Conservation (phyloP, 345 rosid genomes). For the Eutrema heterophyllum region DNA sequence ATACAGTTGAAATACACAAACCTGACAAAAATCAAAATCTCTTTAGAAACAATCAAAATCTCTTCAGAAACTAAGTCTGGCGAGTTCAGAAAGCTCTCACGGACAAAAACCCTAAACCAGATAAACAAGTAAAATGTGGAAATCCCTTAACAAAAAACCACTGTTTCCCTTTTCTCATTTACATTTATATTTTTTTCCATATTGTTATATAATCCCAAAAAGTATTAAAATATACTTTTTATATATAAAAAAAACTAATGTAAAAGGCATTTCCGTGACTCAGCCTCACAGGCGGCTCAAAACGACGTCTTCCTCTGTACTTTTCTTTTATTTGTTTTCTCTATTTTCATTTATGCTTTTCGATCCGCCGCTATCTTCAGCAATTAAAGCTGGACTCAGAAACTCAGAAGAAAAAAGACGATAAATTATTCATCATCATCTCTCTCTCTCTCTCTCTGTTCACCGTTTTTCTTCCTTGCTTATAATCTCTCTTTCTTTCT, state of each 20-base stretch:
- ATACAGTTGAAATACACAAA: too few species aligned
- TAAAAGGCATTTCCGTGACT: constrained; percentile 28
- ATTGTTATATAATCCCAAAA: not conserved
- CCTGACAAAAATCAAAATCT: too few species aligned
- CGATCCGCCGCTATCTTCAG: constrained; percentile 35
- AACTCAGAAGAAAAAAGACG: constrained; percentile 26
- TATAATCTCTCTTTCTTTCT: not conserved
- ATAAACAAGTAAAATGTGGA: too few species aligned
- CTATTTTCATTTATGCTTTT: constrained; percentile 6
- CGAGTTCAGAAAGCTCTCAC: too few species aligned
- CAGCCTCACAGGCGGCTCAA: constrained; percentile 32
- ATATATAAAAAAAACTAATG: not conserved
- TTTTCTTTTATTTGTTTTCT: not conserved
- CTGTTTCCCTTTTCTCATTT: too few species aligned
- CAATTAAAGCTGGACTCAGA: constrained; percentile 30
- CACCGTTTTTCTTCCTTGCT: not conserved
- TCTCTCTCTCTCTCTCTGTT: constrained; percentile 7
- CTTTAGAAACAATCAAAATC: too few species aligned
- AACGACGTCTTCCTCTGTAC: constrained; percentile 25
- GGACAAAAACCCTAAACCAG: too few species aligned
- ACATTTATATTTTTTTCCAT: not conserved
- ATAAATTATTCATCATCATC: constrained; percentile 20
- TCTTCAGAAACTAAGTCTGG: too few species aligned
- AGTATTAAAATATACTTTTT: not conserved
- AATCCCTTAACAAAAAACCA: too few species aligned